phyloP scores from a whole-genome alignment of 75 land plant species.

The Sequoiadendron giganteum region DNA sequence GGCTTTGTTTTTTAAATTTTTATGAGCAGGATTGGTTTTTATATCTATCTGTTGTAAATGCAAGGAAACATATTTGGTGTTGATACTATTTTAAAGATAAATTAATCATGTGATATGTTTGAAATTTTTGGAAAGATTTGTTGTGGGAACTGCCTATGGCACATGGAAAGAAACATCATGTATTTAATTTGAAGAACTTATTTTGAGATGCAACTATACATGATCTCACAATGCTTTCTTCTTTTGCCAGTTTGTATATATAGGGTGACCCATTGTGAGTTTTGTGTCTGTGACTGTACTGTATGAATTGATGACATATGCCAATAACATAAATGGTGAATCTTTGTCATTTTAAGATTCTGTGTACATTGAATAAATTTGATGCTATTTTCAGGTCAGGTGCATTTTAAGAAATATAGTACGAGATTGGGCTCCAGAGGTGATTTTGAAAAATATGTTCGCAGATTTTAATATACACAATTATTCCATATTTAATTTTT shows the following conservation, averaged over 20 bases:
- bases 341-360: neutral
- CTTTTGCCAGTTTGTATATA: neutral
- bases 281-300: neutral
- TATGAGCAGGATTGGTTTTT: too few relatives aligned
- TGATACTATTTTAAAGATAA: too few relatives aligned
- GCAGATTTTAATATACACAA: neutral
- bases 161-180: too few relatives aligned
- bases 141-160: too few relatives aligned
- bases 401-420: slow-evolving; percentile 93
- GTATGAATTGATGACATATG: neutral
- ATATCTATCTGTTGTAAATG: too few relatives aligned
- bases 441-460: slow-evolving; percentile 19
- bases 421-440: slow-evolving; percentile 97
- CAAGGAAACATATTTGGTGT: too few relatives aligned
- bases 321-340: neutral
- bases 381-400: slow-evolving; percentile 62
- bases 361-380: neutral
- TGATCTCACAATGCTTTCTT: neutral
- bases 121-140: too few relatives aligned
- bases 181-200: too few relatives aligned
- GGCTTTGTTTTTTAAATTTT: too few relatives aligned
- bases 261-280: neutral
- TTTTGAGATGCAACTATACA: neutral
- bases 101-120: too few relatives aligned
- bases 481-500: neutral